A percentile compares a stretch with the other conserved stretches of the same genome.
Evolutionary conservation across 176 grass and related monocot genomes (phyloP).

Genomic region (Otatea glauca): DNA sequence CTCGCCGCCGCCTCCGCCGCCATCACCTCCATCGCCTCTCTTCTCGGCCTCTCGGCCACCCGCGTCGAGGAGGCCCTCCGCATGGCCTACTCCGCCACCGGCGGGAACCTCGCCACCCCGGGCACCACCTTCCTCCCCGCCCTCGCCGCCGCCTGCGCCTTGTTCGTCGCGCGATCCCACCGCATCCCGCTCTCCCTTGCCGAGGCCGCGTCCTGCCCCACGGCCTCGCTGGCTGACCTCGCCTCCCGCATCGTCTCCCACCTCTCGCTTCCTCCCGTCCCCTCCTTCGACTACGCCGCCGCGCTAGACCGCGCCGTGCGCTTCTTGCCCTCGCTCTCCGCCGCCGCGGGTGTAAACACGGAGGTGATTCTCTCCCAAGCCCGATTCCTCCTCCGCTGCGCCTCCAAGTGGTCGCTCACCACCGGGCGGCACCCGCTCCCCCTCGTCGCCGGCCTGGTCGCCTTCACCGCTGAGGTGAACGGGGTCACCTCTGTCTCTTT

Average conservation of each 20-base stretch:
- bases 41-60: constrained; percentile 44
- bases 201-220: constrained; percentile 31
- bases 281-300: constrained; percentile 43
- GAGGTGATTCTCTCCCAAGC: constrained; percentile 54
- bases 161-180: constrained; percentile 53
- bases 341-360: constrained; percentile 34
- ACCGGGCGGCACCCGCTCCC: constrained; percentile 65
- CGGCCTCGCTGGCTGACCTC: constrained; percentile 48
- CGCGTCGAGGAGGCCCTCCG: constrained; percentile 36
- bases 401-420: constrained; percentile 72
- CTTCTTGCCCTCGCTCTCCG: constrained; percentile 21
- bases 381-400: constrained; percentile 60
- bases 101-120: constrained; percentile 36
- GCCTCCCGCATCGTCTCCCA: constrained; percentile 45
- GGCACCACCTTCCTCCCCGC: constrained; percentile 48
- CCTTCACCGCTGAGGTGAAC: constrained; percentile 54
- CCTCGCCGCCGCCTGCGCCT: constrained; percentile 54
- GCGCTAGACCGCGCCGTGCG: constrained; percentile 51
- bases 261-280: constrained; percentile 54
- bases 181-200: constrained; percentile 56
- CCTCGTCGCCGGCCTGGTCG: constrained; percentile 47
- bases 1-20: constrained; percentile 27
- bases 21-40: constrained; percentile 28
- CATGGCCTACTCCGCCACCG: constrained; percentile 53
- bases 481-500: constrained; percentile 33